Base-by-base conservation (phyloP, 202 grass and related monocot genomes). In the Schoenoplectus tabernaemontani region DNA sequence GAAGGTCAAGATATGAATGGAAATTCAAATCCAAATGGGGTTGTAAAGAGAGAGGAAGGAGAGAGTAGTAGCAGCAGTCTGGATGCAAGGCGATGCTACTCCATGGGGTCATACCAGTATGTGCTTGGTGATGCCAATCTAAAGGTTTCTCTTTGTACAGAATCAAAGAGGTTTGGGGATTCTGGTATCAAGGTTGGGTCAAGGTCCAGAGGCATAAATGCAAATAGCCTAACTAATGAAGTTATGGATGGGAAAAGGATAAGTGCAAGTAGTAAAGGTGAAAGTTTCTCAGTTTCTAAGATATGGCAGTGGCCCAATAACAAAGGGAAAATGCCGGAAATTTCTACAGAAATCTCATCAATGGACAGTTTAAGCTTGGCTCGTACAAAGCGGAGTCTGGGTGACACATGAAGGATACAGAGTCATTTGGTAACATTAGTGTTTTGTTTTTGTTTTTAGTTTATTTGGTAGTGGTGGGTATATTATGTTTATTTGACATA, bases 211-310 rank as follows among this genome's bases (percentile, higher is more conserved):
- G 88, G 64, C n/a, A 7, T 84, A 15, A 85, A 78, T 26, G 66
- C 81, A 67, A 88, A 90, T 60, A 89, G 60, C 8, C 68, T 83
- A 38, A 93, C 85, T 63, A 91, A 85, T 15, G 92, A 96, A 20
- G 88, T 80, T 57, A 90, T 88, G 88, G 92, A 96, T 24, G 96
- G 92, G 20, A 96, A 91, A 75, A 86, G 81, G 73, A 87, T 96
- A 37, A 90, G 96, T 0, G 85, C 87, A 19, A 80, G 86, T 42
- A 88, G 93, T 81, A 91, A 89, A 83, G 96, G 96, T 42, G 96
- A 99, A 76, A 99, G 96, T 75, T 96, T 99, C 80, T 99, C 96
- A 0, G 87, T 99, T 80, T 99, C 96, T 0, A 99, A 99, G 82
- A 99, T 99, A 78, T 99, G 96, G 96, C 96, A 99, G 44, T 99